Evolutionary conservation across 2,329 filamentous ascomycete species (phyloP).

Genomic region (Parasarocladium wereldwijsianum): DNA sequence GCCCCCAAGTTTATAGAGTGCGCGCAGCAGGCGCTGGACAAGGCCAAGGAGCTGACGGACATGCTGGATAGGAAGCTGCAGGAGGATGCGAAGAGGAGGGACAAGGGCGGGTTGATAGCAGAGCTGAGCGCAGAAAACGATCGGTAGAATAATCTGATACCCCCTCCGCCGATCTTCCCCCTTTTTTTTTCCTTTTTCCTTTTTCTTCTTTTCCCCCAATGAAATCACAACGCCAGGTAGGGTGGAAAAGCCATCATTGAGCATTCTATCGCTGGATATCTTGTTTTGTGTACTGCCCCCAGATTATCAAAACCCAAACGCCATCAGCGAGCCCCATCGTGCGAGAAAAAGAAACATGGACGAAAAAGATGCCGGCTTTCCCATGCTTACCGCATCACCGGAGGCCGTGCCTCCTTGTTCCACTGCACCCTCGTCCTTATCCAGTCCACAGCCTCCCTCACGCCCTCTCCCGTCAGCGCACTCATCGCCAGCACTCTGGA

Average conservation of each 20-base stretch:
- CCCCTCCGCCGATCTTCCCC: conserved; percentile 3
- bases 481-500: conserved; percentile 83
- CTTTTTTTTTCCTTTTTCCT: background rate
- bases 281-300: too few species aligned
- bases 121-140: conserved; percentile 77
- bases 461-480: conserved; percentile 76
- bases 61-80: conserved; percentile 60
- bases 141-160: conserved; percentile 32
- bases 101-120: conserved; percentile 64
- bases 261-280: too few species aligned
- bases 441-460: conserved; percentile 96
- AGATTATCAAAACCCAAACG: too few species aligned
- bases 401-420: conserved; percentile 88
- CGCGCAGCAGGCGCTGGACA: conserved; percentile 57
- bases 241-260: too few species aligned
- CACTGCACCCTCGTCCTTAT: conserved; percentile 80
- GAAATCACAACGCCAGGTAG: too few species aligned
- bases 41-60: conserved; percentile 66
- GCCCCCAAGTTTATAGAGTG: conserved; percentile 66
- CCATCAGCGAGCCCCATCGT: too few species aligned
- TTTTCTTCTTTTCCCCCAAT: too few species aligned
- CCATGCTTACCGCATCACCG: conserved; percentile 78
- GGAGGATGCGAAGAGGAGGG: conserved; percentile 62
- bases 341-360: too few species aligned
- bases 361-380: too few species aligned